Conservation (phyloP, 805 yeast species). For the Grigorovia jiainica region DNA sequence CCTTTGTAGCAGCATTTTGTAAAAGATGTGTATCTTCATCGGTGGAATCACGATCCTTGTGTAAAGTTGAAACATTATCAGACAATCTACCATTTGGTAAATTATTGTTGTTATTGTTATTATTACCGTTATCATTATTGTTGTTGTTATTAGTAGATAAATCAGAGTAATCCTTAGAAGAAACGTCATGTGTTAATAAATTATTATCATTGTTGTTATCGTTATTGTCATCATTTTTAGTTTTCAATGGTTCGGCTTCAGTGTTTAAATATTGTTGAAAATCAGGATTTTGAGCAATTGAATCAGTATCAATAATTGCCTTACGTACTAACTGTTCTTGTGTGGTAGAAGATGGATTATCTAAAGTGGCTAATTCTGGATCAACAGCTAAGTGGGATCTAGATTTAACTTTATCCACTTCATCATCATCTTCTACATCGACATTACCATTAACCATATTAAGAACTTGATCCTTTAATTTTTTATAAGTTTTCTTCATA, state of each 20-base stretch:
- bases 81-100: not conserved
- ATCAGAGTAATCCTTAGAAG: not conserved
- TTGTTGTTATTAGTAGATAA: not conserved
- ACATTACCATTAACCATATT: conserved; percentile 5
- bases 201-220: conserved; percentile 7
- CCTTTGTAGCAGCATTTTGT: conserved; percentile 35
- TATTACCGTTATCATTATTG: not conserved
- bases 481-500: conserved; percentile 3
- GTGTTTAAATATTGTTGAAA: conserved; percentile 29
- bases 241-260: conserved; percentile 16
- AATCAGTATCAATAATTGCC: conserved; percentile 60
- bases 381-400: conserved; percentile 37
- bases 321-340: conserved; percentile 62
- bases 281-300: conserved; percentile 40
- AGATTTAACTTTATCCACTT: conserved; percentile 6
- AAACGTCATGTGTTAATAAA: not conserved
- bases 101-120: not conserved
- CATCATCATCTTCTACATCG: conserved; percentile 2
- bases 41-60: conserved; percentile 9
- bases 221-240: conserved; percentile 2
- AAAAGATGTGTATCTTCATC: conserved; percentile 34
- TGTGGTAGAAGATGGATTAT: conserved; percentile 34
- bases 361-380: conserved; percentile 47
- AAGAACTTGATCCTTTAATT: conserved; percentile 12
- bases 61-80: conserved; percentile 8